Conservation (phyloP, 768 basidiomycete species). For the Suillus hirtellus region DNA sequence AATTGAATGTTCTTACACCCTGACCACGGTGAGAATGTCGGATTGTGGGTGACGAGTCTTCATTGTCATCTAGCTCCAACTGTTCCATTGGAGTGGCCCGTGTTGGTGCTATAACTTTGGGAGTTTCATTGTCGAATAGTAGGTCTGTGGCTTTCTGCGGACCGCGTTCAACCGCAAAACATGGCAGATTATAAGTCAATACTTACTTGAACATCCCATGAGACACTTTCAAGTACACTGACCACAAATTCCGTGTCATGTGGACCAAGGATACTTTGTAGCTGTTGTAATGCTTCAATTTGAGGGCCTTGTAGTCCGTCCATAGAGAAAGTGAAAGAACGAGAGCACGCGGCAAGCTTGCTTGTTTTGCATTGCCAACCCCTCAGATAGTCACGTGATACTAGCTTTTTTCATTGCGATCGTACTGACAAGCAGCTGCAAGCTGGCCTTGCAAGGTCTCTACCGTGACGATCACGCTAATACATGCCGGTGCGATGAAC, state of each 20-base stretch:
- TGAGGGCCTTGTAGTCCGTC: constrained; percentile 16
- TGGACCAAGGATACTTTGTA: constrained; percentile 18
- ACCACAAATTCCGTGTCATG: constrained; percentile 63
- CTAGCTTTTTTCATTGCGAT: background rate
- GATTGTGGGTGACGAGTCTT: constrained; percentile 30
- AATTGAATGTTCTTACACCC: constrained; percentile 17
- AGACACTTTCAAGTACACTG: constrained; percentile 58
- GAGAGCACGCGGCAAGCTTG: background rate
- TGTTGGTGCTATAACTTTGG: background rate
- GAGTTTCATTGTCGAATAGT: constrained; percentile 1
- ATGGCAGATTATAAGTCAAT: background rate
- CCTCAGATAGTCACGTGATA: background rate
- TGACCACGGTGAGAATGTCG: constrained; percentile 16
- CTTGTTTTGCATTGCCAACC: background rate
- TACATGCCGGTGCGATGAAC: background rate
- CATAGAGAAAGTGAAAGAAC: constrained; percentile 12
- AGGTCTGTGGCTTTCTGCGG: constrained; percentile 14
- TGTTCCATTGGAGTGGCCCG: constrained; percentile 30
- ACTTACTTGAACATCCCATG: constrained; percentile 71
- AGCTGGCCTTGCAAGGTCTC: background rate
- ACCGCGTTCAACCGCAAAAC: background rate
- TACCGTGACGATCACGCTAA: background rate
- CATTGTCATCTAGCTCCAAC: constrained; percentile 56
- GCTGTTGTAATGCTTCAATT: constrained; percentile 17
- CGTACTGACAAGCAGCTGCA: background rate